Evolutionary conservation across 1,284 basidiomycete species (phyloP), one percentile per base, ranked within the genome.

Genomic region (Ganoderma lingzhi): DNA sequence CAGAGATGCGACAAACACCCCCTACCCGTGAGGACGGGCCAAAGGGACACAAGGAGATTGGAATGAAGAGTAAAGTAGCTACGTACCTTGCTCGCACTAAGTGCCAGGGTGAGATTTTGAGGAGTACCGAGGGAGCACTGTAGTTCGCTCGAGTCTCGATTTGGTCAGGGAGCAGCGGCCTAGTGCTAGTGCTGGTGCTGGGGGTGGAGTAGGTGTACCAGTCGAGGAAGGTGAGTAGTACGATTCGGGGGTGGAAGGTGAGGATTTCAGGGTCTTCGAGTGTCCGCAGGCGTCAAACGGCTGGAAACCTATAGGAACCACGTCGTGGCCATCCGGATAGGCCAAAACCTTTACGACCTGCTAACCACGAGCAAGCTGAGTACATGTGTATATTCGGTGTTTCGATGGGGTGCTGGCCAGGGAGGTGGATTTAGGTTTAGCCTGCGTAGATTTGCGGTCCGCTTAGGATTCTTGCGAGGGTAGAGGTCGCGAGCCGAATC

Each of bases 231-330:
- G 41, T 8, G 70, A 28, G 1, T 61, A 42, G 30, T 64, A 68
- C 6, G 72, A 70, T 39, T 73, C 70, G 15, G 70, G 70, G 3
- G 28, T 71, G 72, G 5, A 73, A 68, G 39, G 71, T 68, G 39
- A 73, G 66, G n/a, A 71, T 64, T 12, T 62, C 23, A 2, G 63
- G 63, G 28, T 37, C 35, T 32, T 41, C 14, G 51, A 0, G 12
- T 19, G 14, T 59, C 15, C 37, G 56, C 60, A 45, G 66, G 62
- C 1, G 68, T 67, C 3, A 68, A 37, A 17, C 65, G 35, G 32
- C 45, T 45, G 19, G 59, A 51, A 35, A 35, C 35, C 35, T 35
- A 35, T 3, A 35, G 35, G 35, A 35, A 35, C 8, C 35, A 8
- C 3, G 8, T 35, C 35, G 35, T 8, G 35, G 35, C 35, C 35